Evolutionary conservation across 2,329 filamentous ascomycete species (phyloP), one percentile per base, ranked within the genome.

Genomic region (Corniculantispora saksenae): DNA sequence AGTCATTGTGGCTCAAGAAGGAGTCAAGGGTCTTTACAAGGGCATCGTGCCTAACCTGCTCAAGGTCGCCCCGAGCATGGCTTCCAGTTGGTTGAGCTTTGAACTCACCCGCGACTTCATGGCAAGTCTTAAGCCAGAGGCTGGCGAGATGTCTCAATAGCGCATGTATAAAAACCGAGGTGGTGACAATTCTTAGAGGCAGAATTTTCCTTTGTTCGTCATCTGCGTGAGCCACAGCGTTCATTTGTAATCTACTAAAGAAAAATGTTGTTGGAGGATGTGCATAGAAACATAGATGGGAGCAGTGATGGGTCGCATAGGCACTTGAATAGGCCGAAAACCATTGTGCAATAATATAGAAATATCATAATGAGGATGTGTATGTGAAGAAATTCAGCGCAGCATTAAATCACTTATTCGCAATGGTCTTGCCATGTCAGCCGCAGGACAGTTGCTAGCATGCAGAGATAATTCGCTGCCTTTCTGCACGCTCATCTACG

Each of bases 11-110:
- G 79, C 85, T 55, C 89, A 97, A 71, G 95, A 99, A 80, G 95
- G 95, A 35, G 47, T 94, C 62, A 84, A 84, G 66, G 95, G 95
- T 59, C 80, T 99, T 51, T 99, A 98, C 83, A 99, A 98, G 78
- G 95, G 95, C 64, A 94, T 99, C 70, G 88, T 94, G 19, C 95
- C 95, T 0, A 99, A 99, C 73, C 83, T 99, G 25, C 86, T 99
- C 67, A 99, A 99, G 79, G 95, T 99, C 19, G 94, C 95, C 9
- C 95, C 95, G 3, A 98, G 94, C 76, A 99, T 99, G 94, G 95
- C 95, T 19, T 96, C 93, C 71, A 97, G 92, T 78, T 99, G 95
- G 94, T 86, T 98, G 67, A 97, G 94, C 78, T 99, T 97, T 75
- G 95, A 99, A 80, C 82, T 98, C 75, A 94, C 92, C 10, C 87